Evolutionary conservation across 1,284 basidiomycete genomes (phyloP).

Genomic region (Marasmius sp.): DNA sequence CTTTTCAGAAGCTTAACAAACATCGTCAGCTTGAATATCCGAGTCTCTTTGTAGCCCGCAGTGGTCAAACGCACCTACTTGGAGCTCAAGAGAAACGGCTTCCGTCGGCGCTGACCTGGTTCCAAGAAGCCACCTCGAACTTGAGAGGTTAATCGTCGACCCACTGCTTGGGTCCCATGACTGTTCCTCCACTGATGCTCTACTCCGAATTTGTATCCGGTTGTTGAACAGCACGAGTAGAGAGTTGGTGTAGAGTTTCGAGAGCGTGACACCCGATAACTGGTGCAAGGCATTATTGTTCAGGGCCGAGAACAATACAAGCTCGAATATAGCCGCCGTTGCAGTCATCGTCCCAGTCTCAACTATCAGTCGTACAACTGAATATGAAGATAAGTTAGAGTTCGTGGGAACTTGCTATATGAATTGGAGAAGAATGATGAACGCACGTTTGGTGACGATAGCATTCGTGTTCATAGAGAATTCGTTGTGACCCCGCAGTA

Average conservation of each 20-base stretch:
- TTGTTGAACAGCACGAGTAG: conserved; percentile 1
- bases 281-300: neutral
- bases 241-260: neutral
- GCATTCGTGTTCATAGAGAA: neutral
- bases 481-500: neutral
- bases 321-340: neutral
- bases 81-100: too few relatives aligned
- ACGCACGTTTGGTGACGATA: neutral
- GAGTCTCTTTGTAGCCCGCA: too few relatives aligned
- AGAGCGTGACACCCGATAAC: neutral
- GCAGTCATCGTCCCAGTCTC: conserved; percentile 2
- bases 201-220: neutral
- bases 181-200: too few relatives aligned
- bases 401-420: neutral
- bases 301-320: neutral
- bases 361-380: neutral
- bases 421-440: neutral
- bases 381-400: neutral
- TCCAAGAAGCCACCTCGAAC: too few relatives aligned
- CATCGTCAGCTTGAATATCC: too few relatives aligned
- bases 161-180: too few relatives aligned
- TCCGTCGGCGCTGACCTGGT: too few relatives aligned
- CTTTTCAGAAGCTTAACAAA: too few relatives aligned
- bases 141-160: too few relatives aligned
- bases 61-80: too few relatives aligned